A percentile compares a stretch with the other conserved stretches of the same genome.
Conservation (phyloP, 2,329 filamentous ascomycete species). For the Verticillium nonalfalfae region DNA sequence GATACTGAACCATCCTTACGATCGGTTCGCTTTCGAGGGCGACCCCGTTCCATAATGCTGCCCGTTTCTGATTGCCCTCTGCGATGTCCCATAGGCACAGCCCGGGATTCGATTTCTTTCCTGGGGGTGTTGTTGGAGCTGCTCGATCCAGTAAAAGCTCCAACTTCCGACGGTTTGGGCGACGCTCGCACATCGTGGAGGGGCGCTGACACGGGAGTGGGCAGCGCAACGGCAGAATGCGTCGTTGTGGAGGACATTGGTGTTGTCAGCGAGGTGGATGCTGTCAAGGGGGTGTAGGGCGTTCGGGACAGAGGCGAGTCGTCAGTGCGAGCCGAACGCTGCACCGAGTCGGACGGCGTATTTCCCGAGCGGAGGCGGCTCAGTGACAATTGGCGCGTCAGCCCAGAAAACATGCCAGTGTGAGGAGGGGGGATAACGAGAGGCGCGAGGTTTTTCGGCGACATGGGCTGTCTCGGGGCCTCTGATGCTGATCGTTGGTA, state of each 20-base stretch:
- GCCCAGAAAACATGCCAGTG: constrained; percentile 19
- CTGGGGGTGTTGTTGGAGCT: neutral
- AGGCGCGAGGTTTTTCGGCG: constrained; percentile 48
- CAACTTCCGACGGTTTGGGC: constrained; percentile 36
- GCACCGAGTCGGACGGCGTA: constrained; percentile 30
- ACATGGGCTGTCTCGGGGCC: constrained; percentile 26
- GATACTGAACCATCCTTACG: constrained; percentile 4
- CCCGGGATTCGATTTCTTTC: neutral
- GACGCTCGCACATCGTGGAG: constrained; percentile 30
- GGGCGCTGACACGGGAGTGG: constrained; percentile 43
- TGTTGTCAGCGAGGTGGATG: constrained; percentile 31
- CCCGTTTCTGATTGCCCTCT: constrained; percentile 51
- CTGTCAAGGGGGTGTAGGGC: constrained; percentile 38
- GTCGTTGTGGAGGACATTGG: constrained; percentile 35
- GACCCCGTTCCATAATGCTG: constrained; percentile 54
- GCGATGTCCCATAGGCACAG: constrained; percentile 31
- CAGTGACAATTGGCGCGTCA: constrained; percentile 32
- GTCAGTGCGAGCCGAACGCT: constrained; percentile 34
- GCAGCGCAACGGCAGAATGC: neutral
- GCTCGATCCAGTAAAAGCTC: neutral
- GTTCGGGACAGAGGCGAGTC: constrained; percentile 39
- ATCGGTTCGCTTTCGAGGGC: constrained; percentile 49
- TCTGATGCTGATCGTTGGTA: constrained; percentile 11
- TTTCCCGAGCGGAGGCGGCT: constrained; percentile 40
- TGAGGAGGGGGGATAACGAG: constrained; percentile 45